Evolutionary conservation across 768 basidiomycete genomes (phyloP), one percentile per base, ranked within the genome.

Genomic region (Lyophyllum semitale): DNA sequence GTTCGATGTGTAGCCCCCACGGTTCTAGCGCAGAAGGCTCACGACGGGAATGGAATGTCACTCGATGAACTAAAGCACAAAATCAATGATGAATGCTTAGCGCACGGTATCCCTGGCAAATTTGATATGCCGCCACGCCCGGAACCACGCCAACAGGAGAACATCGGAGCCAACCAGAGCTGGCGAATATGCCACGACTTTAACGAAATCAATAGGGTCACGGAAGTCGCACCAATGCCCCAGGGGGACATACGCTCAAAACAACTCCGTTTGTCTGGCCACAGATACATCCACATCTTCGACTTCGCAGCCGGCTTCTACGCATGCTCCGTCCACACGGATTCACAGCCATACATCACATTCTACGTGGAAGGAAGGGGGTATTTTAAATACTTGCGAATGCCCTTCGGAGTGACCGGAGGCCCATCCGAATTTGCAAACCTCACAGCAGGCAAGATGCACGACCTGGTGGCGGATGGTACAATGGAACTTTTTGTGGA

Each of bases 241-340:
- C 71, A 73, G 29, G 72, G 76, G 1, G 49, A 51, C n/a, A 72
- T 79, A 0, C 46, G 61, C 0, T 59, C 59, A 8, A 78, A 77
- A 48, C 74, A 79, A 48, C 64, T 67, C 27, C 0, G 54, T 0
- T 59, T 79, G 0, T 61, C 58, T 1, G 73, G 76, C 0, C 70
- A 77, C 33, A 22, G 65, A 0, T 77, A 65, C 45, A 48, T 72
- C 0, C 62, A 52, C 2, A 51, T 71, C 0, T 70, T 77, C 23
- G 73, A 79, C 56, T 73, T 77, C 44, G 68, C 72, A 13, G 59
- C 63, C 0, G 76, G 74, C 0, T 78, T 77, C 61, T 69, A 62
- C 41, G 70, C 63, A 0, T 6, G 58, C 1, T 23, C 3, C 2
- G 40, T 66, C 1, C 50, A 42, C 6, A 48, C 51, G 15, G 62